Base-by-base conservation (phyloP, 1,284 basidiomycete genomes). In the Ceratobasidium sp. region DNA sequence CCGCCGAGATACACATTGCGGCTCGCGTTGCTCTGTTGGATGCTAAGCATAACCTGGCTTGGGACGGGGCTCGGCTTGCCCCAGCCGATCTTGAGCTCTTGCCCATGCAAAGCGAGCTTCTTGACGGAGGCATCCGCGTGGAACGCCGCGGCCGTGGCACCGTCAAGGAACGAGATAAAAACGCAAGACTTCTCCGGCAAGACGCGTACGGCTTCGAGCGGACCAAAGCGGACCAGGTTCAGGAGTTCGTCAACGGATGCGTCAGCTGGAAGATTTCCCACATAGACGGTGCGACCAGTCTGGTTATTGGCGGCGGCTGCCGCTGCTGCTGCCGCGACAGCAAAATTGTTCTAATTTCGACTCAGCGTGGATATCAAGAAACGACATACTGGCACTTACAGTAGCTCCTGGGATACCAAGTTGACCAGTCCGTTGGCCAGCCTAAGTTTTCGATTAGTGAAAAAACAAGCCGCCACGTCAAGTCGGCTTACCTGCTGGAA, bases 111-210 rank as follows among this genome's bases (percentile, higher is more conserved):
- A 8, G 92, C 85, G 74, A 98, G 84, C 82, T 96, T 97, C 85
- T 97, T 95, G 82, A 98, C 91, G 43, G 92, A 90, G 0, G 96
- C 95, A 79, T 98, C 96, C 59, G 95, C 95, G 80, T 96, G 93
- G 87, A 98, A 98, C 0, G 94, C 94, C 0, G 94, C 93, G 9
- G 96, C 95, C 0, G 93, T 97, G 27, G 89, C 86, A 31, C 92
- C 92, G 76, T 98, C 95, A 62, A 98, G 88, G 89, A 98, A 98
- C 14, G 96, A 98, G 77, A 99, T 89, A 87, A 99, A 99, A 73
- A 98, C 96, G 81, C 97, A 98, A 14, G 92, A 95, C 83, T 98
- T 98, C 82, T 98, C 97, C 51, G 96, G 95, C n/a, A 98, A 88
- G 48, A 99, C 92, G 66, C 95, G 93, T 80, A 98, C 93, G 66